phyloP scores from a whole-genome alignment of 257 asterid genomes.

The Solanum ahanhuiri region DNA sequence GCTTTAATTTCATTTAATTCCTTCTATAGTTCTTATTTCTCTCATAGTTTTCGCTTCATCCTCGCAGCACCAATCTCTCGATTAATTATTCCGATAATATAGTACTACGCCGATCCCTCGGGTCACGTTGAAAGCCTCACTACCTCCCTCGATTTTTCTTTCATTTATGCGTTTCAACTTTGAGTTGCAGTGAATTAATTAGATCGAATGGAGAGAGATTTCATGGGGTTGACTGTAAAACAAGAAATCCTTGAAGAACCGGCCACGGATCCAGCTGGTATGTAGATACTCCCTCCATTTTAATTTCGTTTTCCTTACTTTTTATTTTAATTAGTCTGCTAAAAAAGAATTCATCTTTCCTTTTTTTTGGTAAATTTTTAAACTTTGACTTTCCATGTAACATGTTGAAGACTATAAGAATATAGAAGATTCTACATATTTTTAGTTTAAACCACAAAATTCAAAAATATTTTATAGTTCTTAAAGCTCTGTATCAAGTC shows the following conservation, averaged over 20 bases:
- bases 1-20: not conserved
- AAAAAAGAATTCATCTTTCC: no score
- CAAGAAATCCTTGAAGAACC: conserved; percentile 37
- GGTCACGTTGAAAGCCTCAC: not conserved
- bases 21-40: not conserved
- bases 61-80: not conserved
- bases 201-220: conserved; percentile 51
- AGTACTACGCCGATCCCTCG: not conserved
- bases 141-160: not conserved
- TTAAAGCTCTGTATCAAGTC: not conserved
- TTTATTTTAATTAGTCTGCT: no score
- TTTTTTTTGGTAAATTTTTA: no score
- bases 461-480: no score
- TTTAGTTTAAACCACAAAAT: no score
- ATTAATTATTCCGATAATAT: not conserved
- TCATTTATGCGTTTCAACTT: no score
- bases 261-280: conserved; percentile 19
- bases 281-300: not conserved
- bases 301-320: not conserved
- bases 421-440: no score
- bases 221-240: conserved; percentile 61
- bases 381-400: no score
- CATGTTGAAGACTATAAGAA: no score
- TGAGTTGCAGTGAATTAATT: not conserved
- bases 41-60: not conserved